phyloP scores from a whole-genome alignment of 176 grass and related monocot genomes.

The Rhynchospora pubera region DNA sequence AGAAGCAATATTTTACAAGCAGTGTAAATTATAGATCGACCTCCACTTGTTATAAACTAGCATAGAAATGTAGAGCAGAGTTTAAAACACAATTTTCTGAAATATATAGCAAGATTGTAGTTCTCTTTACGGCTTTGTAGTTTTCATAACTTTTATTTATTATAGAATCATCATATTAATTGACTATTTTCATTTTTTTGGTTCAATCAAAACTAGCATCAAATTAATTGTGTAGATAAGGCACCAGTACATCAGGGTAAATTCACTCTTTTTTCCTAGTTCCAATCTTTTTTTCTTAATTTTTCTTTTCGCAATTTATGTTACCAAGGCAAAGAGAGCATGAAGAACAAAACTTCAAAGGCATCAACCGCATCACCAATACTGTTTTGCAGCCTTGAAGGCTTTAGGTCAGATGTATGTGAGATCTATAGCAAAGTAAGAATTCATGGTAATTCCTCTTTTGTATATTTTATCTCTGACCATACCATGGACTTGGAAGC shows the following conservation, averaged over 20 bases:
- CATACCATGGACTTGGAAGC: conserved; percentile 16
- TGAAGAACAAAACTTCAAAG: background rate
- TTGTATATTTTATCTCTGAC: background rate
- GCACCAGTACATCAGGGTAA: no score
- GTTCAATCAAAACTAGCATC: no score
- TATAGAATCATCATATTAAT: background rate
- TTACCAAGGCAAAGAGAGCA: background rate
- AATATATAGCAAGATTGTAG: no score
- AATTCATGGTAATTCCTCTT: conserved; percentile 39
- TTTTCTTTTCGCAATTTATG: background rate
- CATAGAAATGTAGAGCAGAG: no score
- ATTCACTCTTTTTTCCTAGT: no score
- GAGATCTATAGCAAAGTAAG: conserved; percentile 54
- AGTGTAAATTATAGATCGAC: no score
- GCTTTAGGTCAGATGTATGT: conserved; percentile 45
- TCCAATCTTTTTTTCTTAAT: background rate
- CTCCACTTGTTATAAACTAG: no score
- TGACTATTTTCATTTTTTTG: background rate
- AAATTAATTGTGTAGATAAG: no score
- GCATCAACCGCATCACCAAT: background rate
- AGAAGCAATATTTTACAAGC: no score
- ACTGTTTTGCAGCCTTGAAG: conserved; percentile 42
- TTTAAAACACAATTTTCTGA: no score
- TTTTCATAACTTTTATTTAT: background rate
- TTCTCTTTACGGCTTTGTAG: no score